A percentile compares a stretch with the other conserved stretches of the same genome.
These are phyloP conservation scores for Talaromyces sp. DNA, from an alignment of 2,329 filamentous ascomycete genomes.

Conservation along the genomic window DNA sequence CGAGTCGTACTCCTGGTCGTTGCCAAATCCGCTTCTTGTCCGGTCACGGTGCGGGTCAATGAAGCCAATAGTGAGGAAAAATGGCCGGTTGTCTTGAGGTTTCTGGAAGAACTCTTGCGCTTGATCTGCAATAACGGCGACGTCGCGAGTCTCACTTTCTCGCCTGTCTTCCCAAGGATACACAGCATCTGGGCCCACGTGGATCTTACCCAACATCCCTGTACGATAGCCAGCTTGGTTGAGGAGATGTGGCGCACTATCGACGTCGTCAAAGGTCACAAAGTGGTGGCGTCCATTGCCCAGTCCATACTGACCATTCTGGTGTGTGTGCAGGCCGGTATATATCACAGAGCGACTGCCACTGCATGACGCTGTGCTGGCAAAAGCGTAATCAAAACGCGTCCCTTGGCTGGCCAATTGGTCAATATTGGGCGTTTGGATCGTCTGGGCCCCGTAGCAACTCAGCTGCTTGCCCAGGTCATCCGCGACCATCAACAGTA, in stretches of 20 bases:
- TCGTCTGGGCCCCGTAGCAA: constrained; percentile 24
- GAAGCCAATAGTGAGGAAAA: constrained; percentile 45
- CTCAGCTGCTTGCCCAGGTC: constrained; percentile 35
- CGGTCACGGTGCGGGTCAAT: constrained; percentile 45
- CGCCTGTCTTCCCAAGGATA: constrained; percentile 41
- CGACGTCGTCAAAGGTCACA: constrained; percentile 40
- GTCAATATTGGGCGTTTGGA: constrained; percentile 40
- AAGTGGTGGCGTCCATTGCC: constrained; percentile 37
- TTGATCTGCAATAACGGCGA: constrained; percentile 35
- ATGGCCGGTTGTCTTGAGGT: constrained; percentile 26
- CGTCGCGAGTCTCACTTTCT: constrained; percentile 42
- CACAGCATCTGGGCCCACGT: constrained; percentile 37
- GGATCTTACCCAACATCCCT: constrained; percentile 46
- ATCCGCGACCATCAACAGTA: constrained; percentile 40
- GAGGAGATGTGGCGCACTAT: constrained; percentile 38
- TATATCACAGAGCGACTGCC: constrained; percentile 46
- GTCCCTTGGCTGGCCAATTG: constrained; percentile 33
- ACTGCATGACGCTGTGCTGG: constrained; percentile 42
- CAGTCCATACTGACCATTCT: constrained; percentile 47
- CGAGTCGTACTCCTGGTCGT: constrained; percentile 24
- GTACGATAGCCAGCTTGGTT: constrained; percentile 39
- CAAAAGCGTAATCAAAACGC: constrained; percentile 25
- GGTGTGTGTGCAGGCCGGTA: constrained; percentile 43
- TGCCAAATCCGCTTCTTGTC: constrained; percentile 41
- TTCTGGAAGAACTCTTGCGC: constrained; percentile 35